Base-by-base conservation (phyloP, 495 filamentous ascomycete species). In the Daldinia caldariorum region DNA sequence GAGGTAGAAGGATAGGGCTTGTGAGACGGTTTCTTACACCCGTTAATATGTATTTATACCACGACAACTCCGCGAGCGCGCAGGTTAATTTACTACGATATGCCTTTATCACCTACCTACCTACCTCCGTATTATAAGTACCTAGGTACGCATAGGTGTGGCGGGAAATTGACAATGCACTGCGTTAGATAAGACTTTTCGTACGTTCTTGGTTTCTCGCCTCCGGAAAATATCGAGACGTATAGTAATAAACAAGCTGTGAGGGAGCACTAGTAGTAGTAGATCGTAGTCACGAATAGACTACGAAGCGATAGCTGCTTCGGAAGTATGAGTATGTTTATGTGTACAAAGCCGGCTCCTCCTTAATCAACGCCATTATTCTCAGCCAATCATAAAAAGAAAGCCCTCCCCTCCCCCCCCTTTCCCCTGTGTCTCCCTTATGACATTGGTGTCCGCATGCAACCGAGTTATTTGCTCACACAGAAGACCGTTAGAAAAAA, bases 291-390 rank as follows among this genome's bases (percentile, higher is more conserved):
- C 13, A 32, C 49, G 22, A 49, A 49, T 61, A 18, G 41, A 50
- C 38, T 54, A 39, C 45, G n/a, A 18, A 65, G 56, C 49, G 4
- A 67, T 54, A 50, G 45, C 59, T 58, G 29, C 63, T 50, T 31
- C 38, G 18, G 49, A 49, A 56, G 31, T 67, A 57, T 20, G 55
- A 56, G 49, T 63, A 56, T 49, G 64, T 63, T 20, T 67, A 57
- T 20, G 55, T 60, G 49, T 63, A 56, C 56, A 67, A 67, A 67
- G 49, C 55, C 55, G 57, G 29, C 49, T 60, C 49, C 56, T 51
- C 60, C 60, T 3, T 38, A 49, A 49, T 50, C 63, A 72, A 72
- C 69, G 69, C 69, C 69, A 61, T 67, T 55, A 64, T 22, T 47
- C 56, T 67, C 22, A 56, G 50, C 56, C 41, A 61, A 38, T 55